A percentile compares a stretch with the other conserved stretches of the same genome.
phyloP scores from a whole-genome alignment of 805 yeast genomes.

The Candida cerambycidarum region DNA sequence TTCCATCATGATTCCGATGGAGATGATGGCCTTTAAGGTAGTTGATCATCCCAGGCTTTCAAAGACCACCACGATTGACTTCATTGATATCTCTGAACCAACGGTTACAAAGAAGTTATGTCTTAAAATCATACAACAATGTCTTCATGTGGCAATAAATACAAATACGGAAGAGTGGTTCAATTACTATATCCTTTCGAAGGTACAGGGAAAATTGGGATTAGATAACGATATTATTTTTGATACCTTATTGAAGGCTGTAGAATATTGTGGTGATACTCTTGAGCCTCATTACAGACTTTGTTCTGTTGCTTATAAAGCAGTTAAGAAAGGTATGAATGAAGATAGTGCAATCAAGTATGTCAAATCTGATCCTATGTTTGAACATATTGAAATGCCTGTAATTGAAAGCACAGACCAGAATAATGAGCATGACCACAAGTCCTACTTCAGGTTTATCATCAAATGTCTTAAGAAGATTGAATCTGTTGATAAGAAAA shows the following conservation, averaged over 20 bases:
- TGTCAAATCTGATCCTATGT: conserved; percentile 35
- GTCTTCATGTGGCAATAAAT: conserved; percentile 49
- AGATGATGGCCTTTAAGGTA: conserved; percentile 54
- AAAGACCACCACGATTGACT: conserved; percentile 22
- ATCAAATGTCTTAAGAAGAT: conserved; percentile 49
- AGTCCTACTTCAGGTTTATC: conserved; percentile 38
- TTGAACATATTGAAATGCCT: conserved; percentile 18
- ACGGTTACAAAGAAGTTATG: conserved; percentile 25
- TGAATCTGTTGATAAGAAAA: conserved; percentile 65
- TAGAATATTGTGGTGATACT: conserved; percentile 44
- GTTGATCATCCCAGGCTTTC: conserved; percentile 36
- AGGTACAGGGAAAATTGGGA: conserved; percentile 53
- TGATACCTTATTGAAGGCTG: conserved; percentile 44
- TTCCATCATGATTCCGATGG: conserved; percentile 65
- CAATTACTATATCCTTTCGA: conserved; percentile 56
- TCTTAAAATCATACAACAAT: conserved; percentile 39
- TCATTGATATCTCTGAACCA: conserved; percentile 23
- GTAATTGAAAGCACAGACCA: too few relatives aligned
- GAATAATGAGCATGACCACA: conserved; percentile 8
- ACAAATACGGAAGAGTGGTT: conserved; percentile 57
- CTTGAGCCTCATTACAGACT: conserved; percentile 79
- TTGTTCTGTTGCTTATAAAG: conserved; percentile 59
- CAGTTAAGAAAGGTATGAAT: conserved; percentile 40
- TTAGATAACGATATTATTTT: conserved; percentile 33
- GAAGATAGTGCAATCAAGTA: conserved; percentile 36